phyloP scores from a whole-genome alignment of 1,284 basidiomycete genomes.

The Pulchroboletus neoregius region DNA sequence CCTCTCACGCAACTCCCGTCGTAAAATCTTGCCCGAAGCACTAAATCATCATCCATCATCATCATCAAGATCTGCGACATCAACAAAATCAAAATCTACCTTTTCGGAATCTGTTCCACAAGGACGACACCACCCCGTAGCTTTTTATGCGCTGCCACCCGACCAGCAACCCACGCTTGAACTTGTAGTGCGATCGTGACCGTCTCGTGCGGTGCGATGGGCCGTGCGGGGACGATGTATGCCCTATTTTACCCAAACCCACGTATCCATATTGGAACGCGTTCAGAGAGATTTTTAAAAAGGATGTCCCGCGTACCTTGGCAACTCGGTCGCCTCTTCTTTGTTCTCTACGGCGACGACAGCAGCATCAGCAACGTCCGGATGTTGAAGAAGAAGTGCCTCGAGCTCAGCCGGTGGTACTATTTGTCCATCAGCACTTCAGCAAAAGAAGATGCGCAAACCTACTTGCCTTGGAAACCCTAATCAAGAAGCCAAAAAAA shows the following conservation, averaged over 20 bases:
- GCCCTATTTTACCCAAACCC: constrained; percentile 43
- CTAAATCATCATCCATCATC: constrained; percentile 32
- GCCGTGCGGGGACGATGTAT: constrained; percentile 52
- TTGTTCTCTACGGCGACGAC: constrained; percentile 67
- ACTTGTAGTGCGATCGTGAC: constrained; percentile 46
- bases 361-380: constrained; percentile 66
- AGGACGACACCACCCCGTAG: constrained; percentile 62
- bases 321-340: constrained; percentile 71
- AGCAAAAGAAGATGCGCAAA: constrained; percentile 21
- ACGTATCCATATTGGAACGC: not conserved
- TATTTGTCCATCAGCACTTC: constrained; percentile 24
- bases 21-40: constrained; percentile 69
- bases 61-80: not conserved
- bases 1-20: constrained; percentile 56
- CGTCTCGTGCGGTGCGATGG: constrained; percentile 32
- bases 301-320: constrained; percentile 43
- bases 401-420: constrained; percentile 85
- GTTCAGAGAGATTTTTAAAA: not conserved
- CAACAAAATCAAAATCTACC: constrained; percentile 35
- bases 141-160: constrained; percentile 64
- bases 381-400: constrained; percentile 66
- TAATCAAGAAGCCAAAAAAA: constrained; percentile 18
- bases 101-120: constrained; percentile 62
- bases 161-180: constrained; percentile 56
- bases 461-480: constrained; percentile 55